Conservation (phyloP, 1,284 basidiomycete species). For the Cystobasidium sp. region DNA sequence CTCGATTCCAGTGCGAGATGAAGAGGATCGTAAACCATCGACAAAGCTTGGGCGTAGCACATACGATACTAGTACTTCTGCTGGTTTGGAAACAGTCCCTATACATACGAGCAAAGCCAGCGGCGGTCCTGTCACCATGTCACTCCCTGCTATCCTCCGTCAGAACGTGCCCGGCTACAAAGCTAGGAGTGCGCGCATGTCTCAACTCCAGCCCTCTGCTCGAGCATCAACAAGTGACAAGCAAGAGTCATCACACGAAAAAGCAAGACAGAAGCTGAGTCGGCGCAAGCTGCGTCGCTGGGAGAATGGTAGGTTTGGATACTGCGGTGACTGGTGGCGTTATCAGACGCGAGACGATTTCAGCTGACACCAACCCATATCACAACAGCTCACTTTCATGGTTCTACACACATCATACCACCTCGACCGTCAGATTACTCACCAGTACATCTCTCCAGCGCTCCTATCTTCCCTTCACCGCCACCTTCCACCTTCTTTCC, state of each 20-base stretch:
- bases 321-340: not conserved
- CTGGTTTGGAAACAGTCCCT: not conserved
- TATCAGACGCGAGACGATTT: not conserved
- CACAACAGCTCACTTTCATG: constrained; percentile 31
- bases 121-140: constrained; percentile 16
- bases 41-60: not conserved
- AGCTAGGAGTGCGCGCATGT: constrained; percentile 3
- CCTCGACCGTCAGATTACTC: constrained; percentile 34
- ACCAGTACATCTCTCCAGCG: not conserved
- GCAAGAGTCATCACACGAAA: not conserved
- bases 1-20: constrained; percentile 37
- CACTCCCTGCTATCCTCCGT: constrained; percentile 39
- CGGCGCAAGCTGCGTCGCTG: constrained; percentile 36
- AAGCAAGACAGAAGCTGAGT: constrained; percentile 23
- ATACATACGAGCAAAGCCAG: not conserved
- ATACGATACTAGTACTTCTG: not conserved
- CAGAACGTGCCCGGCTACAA: constrained; percentile 44
- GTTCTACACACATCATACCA: constrained; percentile 18
- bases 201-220: constrained; percentile 12
- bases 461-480: constrained; percentile 34
- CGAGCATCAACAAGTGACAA: not conserved
- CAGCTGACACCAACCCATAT: not conserved
- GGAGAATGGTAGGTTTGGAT: constrained; percentile 38
- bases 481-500: constrained; percentile 41
- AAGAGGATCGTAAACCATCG: not conserved